Percentiles rank a stretch among this genome's conserved stretches.
These are phyloP conservation scores for Patellifolia procumbens DNA, from an alignment of 179 eudicot species.

Conservation along the genomic window DNA sequence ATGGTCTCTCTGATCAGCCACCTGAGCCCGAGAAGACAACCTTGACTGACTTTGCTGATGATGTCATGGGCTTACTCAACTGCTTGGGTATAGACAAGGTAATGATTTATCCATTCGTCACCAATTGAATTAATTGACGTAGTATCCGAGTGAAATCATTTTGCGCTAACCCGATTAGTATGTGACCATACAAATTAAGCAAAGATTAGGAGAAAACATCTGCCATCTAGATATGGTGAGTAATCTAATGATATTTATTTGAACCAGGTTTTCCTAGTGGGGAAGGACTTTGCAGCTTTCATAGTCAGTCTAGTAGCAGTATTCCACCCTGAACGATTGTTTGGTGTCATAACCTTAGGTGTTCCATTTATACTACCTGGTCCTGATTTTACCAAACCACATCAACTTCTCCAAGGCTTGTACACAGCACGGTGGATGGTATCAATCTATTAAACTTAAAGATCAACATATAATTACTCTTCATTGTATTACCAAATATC, in stretches of 20 bases:
- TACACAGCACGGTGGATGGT: slow-evolving; percentile 53
- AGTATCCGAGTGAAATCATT: too few species aligned
- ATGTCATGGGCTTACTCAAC: slow-evolving; percentile 46
- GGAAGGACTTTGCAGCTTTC: slow-evolving; percentile 47
- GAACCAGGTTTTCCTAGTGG: slow-evolving; percentile 45
- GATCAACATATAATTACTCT: neutral
- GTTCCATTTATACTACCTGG: slow-evolving; percentile 39
- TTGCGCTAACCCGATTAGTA: too few species aligned
- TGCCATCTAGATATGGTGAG: neutral
- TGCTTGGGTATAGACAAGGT: slow-evolving; percentile 51
- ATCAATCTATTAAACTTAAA: neutral
- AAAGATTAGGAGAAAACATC: neutral
- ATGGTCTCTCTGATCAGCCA: slow-evolving; percentile 60
- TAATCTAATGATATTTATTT: neutral
- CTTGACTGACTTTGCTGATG: slow-evolving; percentile 37
- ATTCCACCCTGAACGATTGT: slow-evolving; percentile 37
- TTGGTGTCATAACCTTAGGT: slow-evolving; percentile 47
- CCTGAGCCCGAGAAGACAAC: slow-evolving; percentile 54
- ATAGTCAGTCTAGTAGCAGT: slow-evolving; percentile 36
- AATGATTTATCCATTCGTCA: neutral
- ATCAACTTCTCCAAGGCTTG: slow-evolving; percentile 43
- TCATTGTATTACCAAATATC: neutral
- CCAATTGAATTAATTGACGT: neutral
- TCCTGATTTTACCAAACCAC: neutral
- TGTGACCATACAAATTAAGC: too few species aligned